A percentile compares a stretch with the other conserved stretches of the same genome.
These are phyloP conservation scores for Filosporella fistucella DNA, from an alignment of 495 filamentous ascomycete genomes.

Conservation along the genomic window DNA sequence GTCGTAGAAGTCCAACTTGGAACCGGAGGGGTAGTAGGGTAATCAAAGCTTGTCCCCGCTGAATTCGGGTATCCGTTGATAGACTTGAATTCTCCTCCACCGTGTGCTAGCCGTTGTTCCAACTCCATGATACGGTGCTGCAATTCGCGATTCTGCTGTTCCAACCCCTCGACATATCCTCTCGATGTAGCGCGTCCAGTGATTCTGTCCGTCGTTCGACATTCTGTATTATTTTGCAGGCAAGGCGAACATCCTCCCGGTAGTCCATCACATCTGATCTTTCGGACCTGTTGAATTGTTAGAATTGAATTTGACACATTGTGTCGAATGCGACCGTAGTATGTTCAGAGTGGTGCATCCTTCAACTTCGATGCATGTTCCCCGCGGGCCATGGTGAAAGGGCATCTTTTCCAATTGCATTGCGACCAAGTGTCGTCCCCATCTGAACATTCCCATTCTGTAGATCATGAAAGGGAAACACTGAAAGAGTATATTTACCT, in stretches of 20 bases:
- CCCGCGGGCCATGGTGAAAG: no score
- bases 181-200: conserved; percentile 77
- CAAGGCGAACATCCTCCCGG: conserved; percentile 73
- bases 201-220: conserved; percentile 80
- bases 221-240: conserved; percentile 62
- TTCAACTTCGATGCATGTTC: no score
- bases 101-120: conserved; percentile 35
- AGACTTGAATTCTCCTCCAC: conserved; percentile 27
- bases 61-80: conserved; percentile 16
- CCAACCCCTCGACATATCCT: conserved; percentile 65
- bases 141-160: conserved; percentile 52
- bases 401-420: no score
- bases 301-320: no score
- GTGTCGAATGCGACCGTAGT: no score
- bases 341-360: no score
- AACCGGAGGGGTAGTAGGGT: conserved; percentile 1
- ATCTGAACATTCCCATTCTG: no score
- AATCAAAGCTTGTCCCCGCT: conserved; percentile 4
- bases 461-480: no score
- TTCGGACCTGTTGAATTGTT: conserved; percentile 66
- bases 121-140: conserved; percentile 43
- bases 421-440: no score
- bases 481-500: conserved; percentile 55
- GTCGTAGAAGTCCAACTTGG: background rate
- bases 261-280: conserved; percentile 76